Evolutionary conservation across 2,329 filamentous ascomycete genomes (phyloP).

Genomic region (Penicillium digitatum): DNA sequence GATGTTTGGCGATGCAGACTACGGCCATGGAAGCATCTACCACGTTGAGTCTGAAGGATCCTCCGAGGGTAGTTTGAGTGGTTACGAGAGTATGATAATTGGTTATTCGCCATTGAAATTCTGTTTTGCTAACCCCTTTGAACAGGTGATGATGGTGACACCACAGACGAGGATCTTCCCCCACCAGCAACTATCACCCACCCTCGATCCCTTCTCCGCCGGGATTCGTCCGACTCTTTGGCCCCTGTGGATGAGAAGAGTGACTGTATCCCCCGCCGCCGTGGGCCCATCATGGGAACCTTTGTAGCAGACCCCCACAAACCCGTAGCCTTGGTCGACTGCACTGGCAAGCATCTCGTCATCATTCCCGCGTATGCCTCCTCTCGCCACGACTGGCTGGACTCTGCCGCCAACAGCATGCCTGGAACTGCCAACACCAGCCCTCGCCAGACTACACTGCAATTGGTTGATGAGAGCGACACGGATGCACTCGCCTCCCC

Average conservation of each 20-base stretch:
- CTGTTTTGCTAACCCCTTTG: conserved; percentile 44
- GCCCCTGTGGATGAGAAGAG: conserved; percentile 40
- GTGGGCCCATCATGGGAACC: conserved; percentile 47
- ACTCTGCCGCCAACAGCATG: conserved; percentile 41
- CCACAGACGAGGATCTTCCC: conserved; percentile 56
- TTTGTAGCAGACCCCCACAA: conserved; percentile 49
- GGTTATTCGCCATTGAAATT: conserved; percentile 21
- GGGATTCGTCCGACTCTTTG: conserved; percentile 46
- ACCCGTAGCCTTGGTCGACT: conserved; percentile 47
- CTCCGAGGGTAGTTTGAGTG: conserved; percentile 44
- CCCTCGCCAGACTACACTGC: conserved; percentile 39
- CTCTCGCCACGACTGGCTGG: conserved; percentile 46
- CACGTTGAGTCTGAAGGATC: conserved; percentile 44
- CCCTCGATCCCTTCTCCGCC: conserved; percentile 50
- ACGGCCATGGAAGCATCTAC: conserved; percentile 42
- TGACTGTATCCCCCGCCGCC: conserved; percentile 35
- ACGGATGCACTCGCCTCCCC: conserved; percentile 42
- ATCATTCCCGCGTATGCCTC: conserved; percentile 48
- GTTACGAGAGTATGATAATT: conserved; percentile 55
- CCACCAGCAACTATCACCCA: conserved; percentile 47
- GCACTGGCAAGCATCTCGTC: conserved; percentile 47
- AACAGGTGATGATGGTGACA: conserved; percentile 57
- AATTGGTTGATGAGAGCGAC: conserved; percentile 45
- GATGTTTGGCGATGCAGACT: conserved; percentile 38
- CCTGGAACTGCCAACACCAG: conserved; percentile 44